Percentiles rank a stretch among this genome's conserved stretches.
Evolutionary conservation across 78 protist species (phyloP).

Genomic region (Neovahlkampfia damariscottae): DNA sequence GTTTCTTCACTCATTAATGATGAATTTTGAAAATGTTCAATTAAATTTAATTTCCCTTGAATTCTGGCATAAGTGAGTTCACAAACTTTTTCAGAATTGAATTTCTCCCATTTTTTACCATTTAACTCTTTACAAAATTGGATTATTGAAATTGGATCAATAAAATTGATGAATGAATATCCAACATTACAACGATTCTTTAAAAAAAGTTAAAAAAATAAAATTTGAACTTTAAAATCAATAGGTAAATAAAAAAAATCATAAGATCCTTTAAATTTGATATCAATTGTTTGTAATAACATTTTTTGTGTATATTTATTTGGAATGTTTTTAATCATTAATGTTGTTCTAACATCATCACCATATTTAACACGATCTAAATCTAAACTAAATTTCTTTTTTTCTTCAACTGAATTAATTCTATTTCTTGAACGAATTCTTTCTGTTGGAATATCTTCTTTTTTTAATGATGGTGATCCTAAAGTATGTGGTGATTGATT

Average conservation of each 20-base stretch:
- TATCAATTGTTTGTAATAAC: constrained; percentile 40
- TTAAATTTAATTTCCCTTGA: constrained; percentile 24
- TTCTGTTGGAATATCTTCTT: too few relatives aligned
- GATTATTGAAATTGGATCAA: constrained; percentile 6
- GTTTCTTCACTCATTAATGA: constrained; percentile 13
- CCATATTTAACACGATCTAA: constrained; percentile 15
- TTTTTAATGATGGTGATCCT: too few relatives aligned
- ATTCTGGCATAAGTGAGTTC: constrained; percentile 64
- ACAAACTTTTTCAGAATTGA: constrained; percentile 58
- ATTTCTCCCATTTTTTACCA: constrained; percentile 54
- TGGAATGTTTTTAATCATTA: constrained; percentile 76
- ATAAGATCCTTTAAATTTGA: constrained; percentile 42
- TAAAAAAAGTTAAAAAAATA: too few relatives aligned
- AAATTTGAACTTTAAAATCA: constrained; percentile 44
- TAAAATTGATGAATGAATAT: constrained; percentile 74
- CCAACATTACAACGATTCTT: constrained; percentile 66
- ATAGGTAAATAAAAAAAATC: constrained; percentile 77
- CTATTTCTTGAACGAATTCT: not conserved
- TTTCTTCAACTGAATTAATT: not conserved
- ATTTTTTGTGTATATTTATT: constrained; percentile 56
- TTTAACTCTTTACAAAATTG: constrained; percentile 38
- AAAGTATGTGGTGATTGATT: too few relatives aligned
- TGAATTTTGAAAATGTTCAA: constrained; percentile 32
- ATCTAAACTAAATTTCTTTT: not conserved
- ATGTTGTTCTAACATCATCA: constrained; percentile 52